Percentiles rank a stretch among this genome's conserved stretches.
Evolutionary conservation across 1,139 yeast genomes (phyloP).

Genomic region (Barnettozyma hawaiiensis): DNA sequence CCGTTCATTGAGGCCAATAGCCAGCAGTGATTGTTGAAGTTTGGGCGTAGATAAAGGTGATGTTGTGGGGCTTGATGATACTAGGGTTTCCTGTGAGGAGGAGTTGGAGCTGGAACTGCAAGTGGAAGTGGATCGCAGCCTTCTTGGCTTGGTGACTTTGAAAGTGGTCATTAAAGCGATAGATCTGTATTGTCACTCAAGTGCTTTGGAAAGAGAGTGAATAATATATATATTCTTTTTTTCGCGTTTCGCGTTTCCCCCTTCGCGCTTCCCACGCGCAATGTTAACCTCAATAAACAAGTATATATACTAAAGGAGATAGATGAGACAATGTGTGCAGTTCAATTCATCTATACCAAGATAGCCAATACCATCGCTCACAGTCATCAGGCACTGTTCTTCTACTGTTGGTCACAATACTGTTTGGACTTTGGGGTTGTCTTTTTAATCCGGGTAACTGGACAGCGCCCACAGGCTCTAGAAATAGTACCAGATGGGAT

Average conservation of each 20-base stretch:
- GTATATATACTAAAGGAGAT: too few relatives aligned
- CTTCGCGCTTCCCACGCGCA: too few relatives aligned
- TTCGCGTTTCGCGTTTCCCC: neutral
- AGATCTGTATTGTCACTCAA: too few relatives aligned
- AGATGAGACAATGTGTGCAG: too few relatives aligned
- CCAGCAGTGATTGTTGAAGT: slow-evolving; percentile 14
- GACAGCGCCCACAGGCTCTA: too few relatives aligned
- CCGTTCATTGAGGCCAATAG: slow-evolving; percentile 17
- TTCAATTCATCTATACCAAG: too few relatives aligned
- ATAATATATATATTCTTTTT: too few relatives aligned
- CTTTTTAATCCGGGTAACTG: too few relatives aligned
- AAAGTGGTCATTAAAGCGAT: neutral
- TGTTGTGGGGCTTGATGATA: slow-evolving; percentile 7
- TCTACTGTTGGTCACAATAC: too few relatives aligned
- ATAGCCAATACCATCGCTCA: neutral
- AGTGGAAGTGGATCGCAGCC: neutral
- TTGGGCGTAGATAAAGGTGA: slow-evolving; percentile 2
- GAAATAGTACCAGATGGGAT: too few relatives aligned
- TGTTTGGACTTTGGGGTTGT: too few relatives aligned
- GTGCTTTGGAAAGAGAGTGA: too few relatives aligned
- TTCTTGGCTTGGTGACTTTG: slow-evolving; percentile 1
- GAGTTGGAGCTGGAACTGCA: slow-evolving; percentile 9
- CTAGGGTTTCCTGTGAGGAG: slow-evolving; percentile 5
- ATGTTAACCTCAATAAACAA: neutral
- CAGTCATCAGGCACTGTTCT: neutral